Evolutionary conservation across 352 stramenopile genomes (phyloP).

Genomic region (Phytophthora fragariaefolia): DNA sequence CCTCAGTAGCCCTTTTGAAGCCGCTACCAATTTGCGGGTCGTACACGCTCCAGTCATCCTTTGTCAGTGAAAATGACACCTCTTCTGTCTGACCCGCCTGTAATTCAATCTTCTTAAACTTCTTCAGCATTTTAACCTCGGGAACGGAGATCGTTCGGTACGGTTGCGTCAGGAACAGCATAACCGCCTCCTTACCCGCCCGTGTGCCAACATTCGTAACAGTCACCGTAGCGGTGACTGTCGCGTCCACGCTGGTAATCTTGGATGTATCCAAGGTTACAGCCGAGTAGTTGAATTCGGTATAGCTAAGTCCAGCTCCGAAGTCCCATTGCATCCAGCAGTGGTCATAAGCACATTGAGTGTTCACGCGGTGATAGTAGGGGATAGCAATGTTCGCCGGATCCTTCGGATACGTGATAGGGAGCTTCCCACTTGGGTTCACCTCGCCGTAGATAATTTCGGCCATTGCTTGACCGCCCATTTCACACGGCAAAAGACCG

Average conservation of each 20-base stretch:
- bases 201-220: conserved; percentile 70
- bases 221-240: conserved; percentile 43
- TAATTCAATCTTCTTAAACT: conserved; percentile 79
- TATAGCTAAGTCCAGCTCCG: conserved; percentile 70
- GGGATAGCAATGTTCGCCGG: conserved; percentile 62
- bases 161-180: conserved; percentile 78
- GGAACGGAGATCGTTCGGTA: conserved; percentile 64
- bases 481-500: conserved; percentile 71
- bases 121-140: conserved; percentile 82
- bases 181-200: conserved; percentile 72
- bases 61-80: conserved; percentile 48
- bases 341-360: conserved; percentile 49
- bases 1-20: conserved; percentile 64
- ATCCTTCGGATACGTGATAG: conserved; percentile 85
- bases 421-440: conserved; percentile 80
- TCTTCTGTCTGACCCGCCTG: conserved; percentile 38
- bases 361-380: conserved; percentile 71
- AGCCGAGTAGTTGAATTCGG: conserved; percentile 57
- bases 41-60: conserved; percentile 62
- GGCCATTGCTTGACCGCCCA: conserved; percentile 80
- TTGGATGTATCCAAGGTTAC: conserved; percentile 48
- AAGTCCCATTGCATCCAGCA: conserved; percentile 73
- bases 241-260: conserved; percentile 35
- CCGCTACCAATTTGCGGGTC: conserved; percentile 64
- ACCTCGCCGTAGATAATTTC: conserved; percentile 82